A percentile compares a stretch with the other conserved stretches of the same genome.
Conservation (phyloP, 106 monocot genomes). For the Dioscorea alata region DNA sequence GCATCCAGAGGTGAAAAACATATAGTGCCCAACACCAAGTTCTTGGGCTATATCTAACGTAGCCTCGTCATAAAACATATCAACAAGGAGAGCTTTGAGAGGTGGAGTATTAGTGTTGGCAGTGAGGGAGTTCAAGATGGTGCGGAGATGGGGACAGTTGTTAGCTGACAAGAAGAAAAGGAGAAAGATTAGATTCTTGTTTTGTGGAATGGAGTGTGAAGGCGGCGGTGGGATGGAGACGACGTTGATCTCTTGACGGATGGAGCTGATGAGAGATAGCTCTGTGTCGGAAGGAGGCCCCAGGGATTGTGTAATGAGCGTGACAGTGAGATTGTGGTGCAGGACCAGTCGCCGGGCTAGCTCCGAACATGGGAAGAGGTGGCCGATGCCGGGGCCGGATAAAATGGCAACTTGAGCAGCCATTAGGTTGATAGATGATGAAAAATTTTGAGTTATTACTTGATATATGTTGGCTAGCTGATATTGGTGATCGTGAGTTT, state of each 20-base stretch:
- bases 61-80: conserved; percentile 12
- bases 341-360: conserved; percentile 11
- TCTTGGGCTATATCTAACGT: conserved; percentile 16
- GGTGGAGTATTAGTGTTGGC: background rate
- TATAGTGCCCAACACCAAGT: conserved; percentile 6
- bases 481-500: too few relatives aligned
- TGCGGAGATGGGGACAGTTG: conserved; percentile 5
- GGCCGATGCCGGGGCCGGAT: conserved; percentile 22
- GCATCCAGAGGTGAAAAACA: conserved; percentile 11
- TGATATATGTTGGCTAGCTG: too few relatives aligned
- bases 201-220: background rate
- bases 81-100: conserved; percentile 13
- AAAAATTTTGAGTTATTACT: too few relatives aligned
- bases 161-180: background rate
- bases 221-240: background rate
- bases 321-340: conserved; percentile 11
- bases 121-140: background rate
- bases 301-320: conserved; percentile 1
- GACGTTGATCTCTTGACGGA: background rate
- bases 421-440: too few relatives aligned
- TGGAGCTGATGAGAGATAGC: background rate
- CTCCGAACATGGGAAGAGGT: conserved; percentile 16
- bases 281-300: background rate
- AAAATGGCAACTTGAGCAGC: conserved; percentile 15
- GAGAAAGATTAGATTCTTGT: background rate